phyloP scores from a whole-genome alignment of 495 filamentous ascomycete genomes.

The Tuber borchii region DNA sequence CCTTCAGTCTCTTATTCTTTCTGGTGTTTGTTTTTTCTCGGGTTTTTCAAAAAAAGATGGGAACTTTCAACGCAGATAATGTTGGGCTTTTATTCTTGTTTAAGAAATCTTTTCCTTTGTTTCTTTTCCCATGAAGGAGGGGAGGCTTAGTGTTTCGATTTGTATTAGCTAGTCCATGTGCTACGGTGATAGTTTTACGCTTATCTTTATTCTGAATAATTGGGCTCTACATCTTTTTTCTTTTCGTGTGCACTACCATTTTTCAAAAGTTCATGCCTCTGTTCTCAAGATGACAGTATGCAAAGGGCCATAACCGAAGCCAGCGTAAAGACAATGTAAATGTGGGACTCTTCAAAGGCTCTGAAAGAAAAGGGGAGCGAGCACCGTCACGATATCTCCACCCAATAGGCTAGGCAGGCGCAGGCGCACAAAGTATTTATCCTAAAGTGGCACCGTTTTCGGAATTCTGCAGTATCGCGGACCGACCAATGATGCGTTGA shows the following conservation, averaged over 20 bases:
- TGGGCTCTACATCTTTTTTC: background rate
- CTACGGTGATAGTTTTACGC: slow-evolving; percentile 1
- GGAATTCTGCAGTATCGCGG: background rate
- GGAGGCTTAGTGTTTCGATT: slow-evolving; percentile 5
- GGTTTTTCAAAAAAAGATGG: background rate
- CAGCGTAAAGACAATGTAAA: background rate
- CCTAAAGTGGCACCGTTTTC: background rate
- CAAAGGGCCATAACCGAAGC: background rate
- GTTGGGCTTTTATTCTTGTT: background rate
- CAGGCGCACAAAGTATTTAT: background rate
- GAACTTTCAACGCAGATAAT: background rate
- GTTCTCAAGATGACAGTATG: background rate
- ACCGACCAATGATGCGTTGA: background rate
- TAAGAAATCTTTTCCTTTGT: slow-evolving; percentile 1
- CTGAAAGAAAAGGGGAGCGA: background rate
- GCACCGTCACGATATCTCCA: background rate
- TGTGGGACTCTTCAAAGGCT: background rate
- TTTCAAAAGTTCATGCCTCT: background rate
- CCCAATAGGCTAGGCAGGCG: background rate
- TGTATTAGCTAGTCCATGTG: background rate
- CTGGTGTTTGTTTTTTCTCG: background rate
- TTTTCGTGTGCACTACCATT: background rate
- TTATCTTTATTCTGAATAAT: background rate
- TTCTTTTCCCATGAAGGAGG: background rate
- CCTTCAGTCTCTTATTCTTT: background rate